Conservation (phyloP, 129 eudicot genomes). For the Lonicera japonica region DNA sequence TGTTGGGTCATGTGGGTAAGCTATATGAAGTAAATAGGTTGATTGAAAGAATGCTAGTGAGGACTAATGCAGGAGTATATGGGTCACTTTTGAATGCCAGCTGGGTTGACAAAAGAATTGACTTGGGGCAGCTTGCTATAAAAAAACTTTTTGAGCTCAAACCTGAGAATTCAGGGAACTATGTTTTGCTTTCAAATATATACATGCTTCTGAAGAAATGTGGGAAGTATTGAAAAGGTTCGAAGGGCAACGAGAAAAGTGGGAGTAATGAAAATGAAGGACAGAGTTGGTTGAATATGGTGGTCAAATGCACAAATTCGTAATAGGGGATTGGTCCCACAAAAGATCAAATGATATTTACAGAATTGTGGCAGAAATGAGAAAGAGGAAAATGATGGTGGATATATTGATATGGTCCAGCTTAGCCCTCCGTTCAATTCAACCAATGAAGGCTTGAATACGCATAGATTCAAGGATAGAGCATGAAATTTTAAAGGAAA, state of each 20-base stretch:
- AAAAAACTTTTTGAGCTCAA: conserved; percentile 62
- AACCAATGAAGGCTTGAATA: too few species aligned
- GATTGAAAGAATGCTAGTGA: conserved; percentile 60
- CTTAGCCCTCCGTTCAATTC: too few species aligned
- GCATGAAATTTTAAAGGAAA: too few species aligned
- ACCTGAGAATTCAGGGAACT: conserved; percentile 74
- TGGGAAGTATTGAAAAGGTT: conserved; percentile 60
- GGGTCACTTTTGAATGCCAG: conserved; percentile 77
- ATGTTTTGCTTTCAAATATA: conserved; percentile 71
- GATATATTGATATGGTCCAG: too few species aligned
- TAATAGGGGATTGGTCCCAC: conserved; percentile 71
- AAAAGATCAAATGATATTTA: conserved; percentile 49
- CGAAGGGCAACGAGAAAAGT: conserved; percentile 36
- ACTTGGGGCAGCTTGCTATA: conserved; percentile 73
- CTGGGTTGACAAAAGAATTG: conserved; percentile 63
- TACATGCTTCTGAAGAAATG: conserved; percentile 60
- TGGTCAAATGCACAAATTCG: conserved; percentile 58
- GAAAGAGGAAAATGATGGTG: conserved; percentile 60
- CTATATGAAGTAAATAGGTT: conserved; percentile 63
- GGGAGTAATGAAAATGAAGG: conserved; percentile 56
- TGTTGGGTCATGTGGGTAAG: conserved; percentile 69
- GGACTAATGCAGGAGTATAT: conserved; percentile 68
- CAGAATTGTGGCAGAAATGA: conserved; percentile 35
- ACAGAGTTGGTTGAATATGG: conserved; percentile 67
- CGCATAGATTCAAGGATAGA: too few species aligned